phyloP scores from a whole-genome alignment of 2,329 filamentous ascomycete species.

The Bipolaris zeicola region DNA sequence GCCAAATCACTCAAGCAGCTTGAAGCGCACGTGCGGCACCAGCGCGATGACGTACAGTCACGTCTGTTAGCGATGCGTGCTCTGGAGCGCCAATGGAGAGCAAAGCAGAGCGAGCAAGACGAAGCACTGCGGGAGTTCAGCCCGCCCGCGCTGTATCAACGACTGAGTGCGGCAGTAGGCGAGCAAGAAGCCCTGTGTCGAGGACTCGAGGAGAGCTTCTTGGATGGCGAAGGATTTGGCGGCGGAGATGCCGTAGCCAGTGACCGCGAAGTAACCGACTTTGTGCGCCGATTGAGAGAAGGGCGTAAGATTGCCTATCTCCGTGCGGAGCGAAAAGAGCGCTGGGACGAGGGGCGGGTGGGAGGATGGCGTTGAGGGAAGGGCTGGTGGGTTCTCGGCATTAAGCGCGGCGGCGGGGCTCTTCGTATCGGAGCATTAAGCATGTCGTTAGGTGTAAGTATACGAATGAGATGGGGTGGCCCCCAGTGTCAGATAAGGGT shows the following conservation, averaged over 20 bases:
- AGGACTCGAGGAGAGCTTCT: slow-evolving; percentile 90
- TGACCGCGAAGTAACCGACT: slow-evolving; percentile 84
- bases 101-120: slow-evolving; percentile 90
- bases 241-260: slow-evolving; percentile 60
- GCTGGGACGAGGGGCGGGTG: slow-evolving; percentile 95
- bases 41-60: slow-evolving; percentile 75
- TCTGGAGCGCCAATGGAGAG: slow-evolving; percentile 88
- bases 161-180: slow-evolving; percentile 73
- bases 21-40: slow-evolving; percentile 63
- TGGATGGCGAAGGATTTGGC: slow-evolving; percentile 63
- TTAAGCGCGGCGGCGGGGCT: not conserved
- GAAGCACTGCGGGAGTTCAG: slow-evolving; percentile 81
- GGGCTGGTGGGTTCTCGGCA: not conserved
- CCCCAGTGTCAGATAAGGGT: not conserved
- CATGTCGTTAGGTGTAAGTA: too few relatives aligned
- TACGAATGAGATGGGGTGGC: not conserved
- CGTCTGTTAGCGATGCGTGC: slow-evolving; percentile 82
- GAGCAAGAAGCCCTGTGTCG: slow-evolving; percentile 83
- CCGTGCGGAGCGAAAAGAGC: slow-evolving; percentile 82
- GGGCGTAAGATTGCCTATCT: slow-evolving; percentile 79
- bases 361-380: slow-evolving; percentile 76
- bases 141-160: slow-evolving; percentile 83
- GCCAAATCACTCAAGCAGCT: slow-evolving; percentile 66
- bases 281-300: slow-evolving; percentile 80
- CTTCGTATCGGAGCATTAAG: not conserved